These are phyloP conservation scores for Podila epicladia DNA, from an alignment of 192 early-diverging fungal species.

Conservation along the genomic window DNA sequence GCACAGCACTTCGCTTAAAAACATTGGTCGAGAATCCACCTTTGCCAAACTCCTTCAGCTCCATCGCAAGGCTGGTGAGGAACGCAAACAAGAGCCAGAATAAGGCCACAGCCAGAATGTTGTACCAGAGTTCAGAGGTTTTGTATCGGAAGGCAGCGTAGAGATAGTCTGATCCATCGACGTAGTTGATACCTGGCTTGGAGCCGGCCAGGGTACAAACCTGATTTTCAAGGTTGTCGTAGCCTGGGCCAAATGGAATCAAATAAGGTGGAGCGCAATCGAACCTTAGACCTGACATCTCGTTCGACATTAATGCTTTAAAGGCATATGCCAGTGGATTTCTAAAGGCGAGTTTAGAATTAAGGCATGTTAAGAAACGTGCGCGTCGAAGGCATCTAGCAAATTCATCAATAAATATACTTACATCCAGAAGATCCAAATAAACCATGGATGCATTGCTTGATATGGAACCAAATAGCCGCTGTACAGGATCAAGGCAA, in stretches of 20 bases:
- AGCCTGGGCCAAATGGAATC: constrained; percentile 16
- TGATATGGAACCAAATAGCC: constrained; percentile 66
- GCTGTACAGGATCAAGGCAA: constrained; percentile 59
- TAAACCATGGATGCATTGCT: constrained; percentile 66
- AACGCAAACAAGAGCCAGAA: constrained; percentile 50
- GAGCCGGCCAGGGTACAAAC: constrained; percentile 73
- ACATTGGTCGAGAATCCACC: constrained; percentile 58
- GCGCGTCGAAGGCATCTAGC: not conserved
- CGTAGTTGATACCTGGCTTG: constrained; percentile 56
- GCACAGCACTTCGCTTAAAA: constrained; percentile 42
- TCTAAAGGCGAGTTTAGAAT: constrained; percentile 56
- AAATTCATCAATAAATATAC: not conserved
- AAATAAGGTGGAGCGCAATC: constrained; percentile 28
- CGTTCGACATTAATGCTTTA: constrained; percentile 65
- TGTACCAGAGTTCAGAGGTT: constrained; percentile 61
- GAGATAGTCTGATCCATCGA: constrained; percentile 67
- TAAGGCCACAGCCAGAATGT: constrained; percentile 62
- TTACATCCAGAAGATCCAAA: constrained; percentile 68
- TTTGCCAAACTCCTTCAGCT: constrained; percentile 66
- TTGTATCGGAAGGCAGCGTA: constrained; percentile 59
- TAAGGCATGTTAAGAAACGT: not conserved
- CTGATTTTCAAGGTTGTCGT: constrained; percentile 47
- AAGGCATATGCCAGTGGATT: constrained; percentile 67
- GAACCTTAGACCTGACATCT: constrained; percentile 61
- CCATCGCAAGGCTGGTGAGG: constrained; percentile 56